phyloP scores from a whole-genome alignment of 768 basidiomycete species.

The Clitopilus hobsonii region DNA sequence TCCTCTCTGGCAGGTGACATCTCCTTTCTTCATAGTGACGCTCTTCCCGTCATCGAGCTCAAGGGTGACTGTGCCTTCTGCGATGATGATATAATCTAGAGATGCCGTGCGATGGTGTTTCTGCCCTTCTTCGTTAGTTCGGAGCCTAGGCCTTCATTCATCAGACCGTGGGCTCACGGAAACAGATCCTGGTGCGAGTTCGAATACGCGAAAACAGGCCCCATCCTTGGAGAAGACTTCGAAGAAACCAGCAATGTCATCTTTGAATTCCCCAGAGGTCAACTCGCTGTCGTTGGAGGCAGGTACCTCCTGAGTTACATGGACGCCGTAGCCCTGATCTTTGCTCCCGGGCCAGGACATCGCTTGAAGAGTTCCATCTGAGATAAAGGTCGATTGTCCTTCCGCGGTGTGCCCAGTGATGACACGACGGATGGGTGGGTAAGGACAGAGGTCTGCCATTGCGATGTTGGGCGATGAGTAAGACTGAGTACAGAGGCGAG shows the following conservation, averaged over 20 bases:
- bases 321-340: background rate
- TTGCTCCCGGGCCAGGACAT: background rate
- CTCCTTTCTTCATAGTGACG: slow-evolving; percentile 14
- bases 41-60: slow-evolving; percentile 17
- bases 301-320: background rate
- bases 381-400: background rate
- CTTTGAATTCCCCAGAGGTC: background rate
- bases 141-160: no score
- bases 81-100: slow-evolving; percentile 19
- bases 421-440: background rate
- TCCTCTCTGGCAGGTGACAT: slow-evolving; percentile 18
- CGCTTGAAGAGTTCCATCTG: background rate
- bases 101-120: slow-evolving; percentile 15
- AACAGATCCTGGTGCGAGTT: background rate
- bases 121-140: no score
- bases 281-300: background rate
- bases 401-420: background rate
- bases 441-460: background rate
- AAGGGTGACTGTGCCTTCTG: slow-evolving; percentile 13
- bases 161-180: background rate
- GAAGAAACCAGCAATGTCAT: background rate
- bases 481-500: background rate
- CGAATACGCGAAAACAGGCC: background rate
- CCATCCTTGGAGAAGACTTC: background rate
- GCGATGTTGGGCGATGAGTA: background rate